These are phyloP conservation scores for Apophysomyces ossiformis DNA, from an alignment of 371 early-diverging fungal species.

Conservation along the genomic window DNA sequence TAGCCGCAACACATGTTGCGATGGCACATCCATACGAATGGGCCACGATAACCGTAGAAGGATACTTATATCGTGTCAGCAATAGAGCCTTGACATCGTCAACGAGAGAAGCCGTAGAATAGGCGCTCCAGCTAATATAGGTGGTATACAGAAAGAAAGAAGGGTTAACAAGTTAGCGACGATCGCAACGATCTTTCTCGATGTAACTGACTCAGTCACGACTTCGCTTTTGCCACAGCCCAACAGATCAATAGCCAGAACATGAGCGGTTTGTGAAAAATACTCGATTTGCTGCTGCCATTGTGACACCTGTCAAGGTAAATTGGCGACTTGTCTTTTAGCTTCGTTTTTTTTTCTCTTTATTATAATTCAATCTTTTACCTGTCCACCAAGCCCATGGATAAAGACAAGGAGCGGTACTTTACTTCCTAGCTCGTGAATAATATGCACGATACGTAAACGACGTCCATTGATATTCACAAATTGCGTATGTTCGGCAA, in stretches of 20 bases:
- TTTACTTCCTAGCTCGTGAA: slow-evolving; percentile 68
- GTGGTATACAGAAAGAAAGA: slow-evolving; percentile 7
- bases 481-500: slow-evolving; percentile 56
- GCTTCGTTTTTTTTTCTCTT: background rate
- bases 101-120: slow-evolving; percentile 60
- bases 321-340: background rate
- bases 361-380: slow-evolving; percentile 23
- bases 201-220: slow-evolving; percentile 43
- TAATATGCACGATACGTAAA: slow-evolving; percentile 69
- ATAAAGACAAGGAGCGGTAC: slow-evolving; percentile 66
- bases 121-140: slow-evolving; percentile 52
- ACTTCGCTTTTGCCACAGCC: slow-evolving; percentile 73
- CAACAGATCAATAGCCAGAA: slow-evolving; percentile 69
- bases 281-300: slow-evolving; percentile 71
- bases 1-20: slow-evolving; percentile 57
- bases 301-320: slow-evolving; percentile 59
- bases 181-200: background rate
- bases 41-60: slow-evolving; percentile 66
- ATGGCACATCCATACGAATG: slow-evolving; percentile 77
- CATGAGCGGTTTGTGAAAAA: slow-evolving; percentile 70
- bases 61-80: slow-evolving; percentile 59
- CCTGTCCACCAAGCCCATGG: slow-evolving; percentile 69
- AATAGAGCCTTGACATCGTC: slow-evolving; percentile 58
- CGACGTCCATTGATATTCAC: slow-evolving; percentile 60
- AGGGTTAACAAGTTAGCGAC: too few relatives aligned